phyloP scores from a whole-genome alignment of 1,284 basidiomycete species.

The Cutaneotrichosporon arboriforme region DNA sequence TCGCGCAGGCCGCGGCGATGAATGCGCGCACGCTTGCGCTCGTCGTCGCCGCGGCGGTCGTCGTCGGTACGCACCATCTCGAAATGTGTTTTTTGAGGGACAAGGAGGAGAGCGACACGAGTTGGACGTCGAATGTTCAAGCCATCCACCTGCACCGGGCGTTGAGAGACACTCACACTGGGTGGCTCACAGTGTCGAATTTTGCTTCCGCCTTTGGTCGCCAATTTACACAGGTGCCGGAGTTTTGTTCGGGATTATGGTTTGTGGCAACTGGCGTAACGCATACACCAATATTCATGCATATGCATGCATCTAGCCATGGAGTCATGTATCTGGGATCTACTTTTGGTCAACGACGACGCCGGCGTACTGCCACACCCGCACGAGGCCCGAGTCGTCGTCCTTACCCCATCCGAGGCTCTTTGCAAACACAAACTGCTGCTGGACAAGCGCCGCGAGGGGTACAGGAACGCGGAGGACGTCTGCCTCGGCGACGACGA shows the following conservation, averaged over 20 bases:
- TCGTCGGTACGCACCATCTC: conserved; percentile 11
- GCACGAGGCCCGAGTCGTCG: conserved; percentile 16
- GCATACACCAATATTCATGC: too few species aligned
- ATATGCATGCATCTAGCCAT: too few species aligned
- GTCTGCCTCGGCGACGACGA: conserved; percentile 17
- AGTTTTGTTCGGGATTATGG: too few species aligned
- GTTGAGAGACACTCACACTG: background rate
- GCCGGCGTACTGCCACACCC: conserved; percentile 3
- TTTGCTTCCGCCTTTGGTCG: too few species aligned
- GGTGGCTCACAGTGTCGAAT: background rate
- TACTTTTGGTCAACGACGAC: background rate
- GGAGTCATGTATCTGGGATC: too few species aligned
- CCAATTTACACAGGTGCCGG: too few species aligned
- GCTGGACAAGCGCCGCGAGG: conserved; percentile 13
- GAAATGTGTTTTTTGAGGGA: conserved; percentile 11
- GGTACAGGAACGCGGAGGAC: conserved; percentile 2
- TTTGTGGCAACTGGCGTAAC: too few species aligned
- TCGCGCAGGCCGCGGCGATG: too few species aligned
- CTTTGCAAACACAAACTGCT: conserved; percentile 13
- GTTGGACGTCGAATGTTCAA: conserved; percentile 4
- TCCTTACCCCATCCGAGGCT: conserved; percentile 19
- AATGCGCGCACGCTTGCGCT: too few species aligned
- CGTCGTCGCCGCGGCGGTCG: background rate
- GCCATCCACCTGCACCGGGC: background rate
- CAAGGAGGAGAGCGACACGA: conserved; percentile 1